Conservation (phyloP, 768 basidiomycete genomes). For the Russula virescens region DNA sequence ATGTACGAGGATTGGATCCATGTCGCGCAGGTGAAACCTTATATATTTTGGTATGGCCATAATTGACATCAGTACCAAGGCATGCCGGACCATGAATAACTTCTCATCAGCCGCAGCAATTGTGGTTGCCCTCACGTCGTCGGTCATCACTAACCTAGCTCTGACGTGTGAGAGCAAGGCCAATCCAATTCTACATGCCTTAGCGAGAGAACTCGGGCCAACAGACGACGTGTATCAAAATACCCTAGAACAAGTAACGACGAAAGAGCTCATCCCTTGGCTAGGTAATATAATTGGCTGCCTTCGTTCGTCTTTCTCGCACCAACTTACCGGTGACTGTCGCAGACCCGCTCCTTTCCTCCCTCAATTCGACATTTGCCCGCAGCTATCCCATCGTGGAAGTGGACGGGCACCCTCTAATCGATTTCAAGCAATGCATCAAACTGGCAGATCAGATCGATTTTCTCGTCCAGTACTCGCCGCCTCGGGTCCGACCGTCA, state of each 20-base stretch:
- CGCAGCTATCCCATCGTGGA: background rate
- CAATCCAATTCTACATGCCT: background rate
- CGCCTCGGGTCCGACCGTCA: background rate
- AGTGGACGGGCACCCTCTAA: conserved; percentile 2
- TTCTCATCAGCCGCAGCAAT: conserved; percentile 14
- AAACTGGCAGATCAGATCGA: conserved; percentile 10
- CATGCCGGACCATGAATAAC: conserved; percentile 8
- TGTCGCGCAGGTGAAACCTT: conserved; percentile 12
- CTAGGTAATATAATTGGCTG: background rate
- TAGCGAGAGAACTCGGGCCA: background rate
- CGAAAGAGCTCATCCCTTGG: conserved; percentile 10
- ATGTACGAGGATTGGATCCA: conserved; percentile 9
- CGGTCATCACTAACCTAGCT: background rate
- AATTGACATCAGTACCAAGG: background rate
- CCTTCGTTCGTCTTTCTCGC: background rate
- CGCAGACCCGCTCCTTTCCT: conserved; percentile 7
- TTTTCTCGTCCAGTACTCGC: conserved; percentile 6
- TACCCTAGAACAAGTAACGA: background rate
- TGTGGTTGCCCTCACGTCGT: conserved; percentile 2
- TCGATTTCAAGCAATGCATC: conserved; percentile 4
- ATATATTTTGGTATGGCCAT: background rate
- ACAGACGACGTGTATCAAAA: background rate
- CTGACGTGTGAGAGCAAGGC: conserved; percentile 15
- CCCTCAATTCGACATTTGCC: conserved; percentile 4
- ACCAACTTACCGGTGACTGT: background rate